Conservation (phyloP, 1,284 basidiomycete species). For the Sphagnurus paluster region DNA sequence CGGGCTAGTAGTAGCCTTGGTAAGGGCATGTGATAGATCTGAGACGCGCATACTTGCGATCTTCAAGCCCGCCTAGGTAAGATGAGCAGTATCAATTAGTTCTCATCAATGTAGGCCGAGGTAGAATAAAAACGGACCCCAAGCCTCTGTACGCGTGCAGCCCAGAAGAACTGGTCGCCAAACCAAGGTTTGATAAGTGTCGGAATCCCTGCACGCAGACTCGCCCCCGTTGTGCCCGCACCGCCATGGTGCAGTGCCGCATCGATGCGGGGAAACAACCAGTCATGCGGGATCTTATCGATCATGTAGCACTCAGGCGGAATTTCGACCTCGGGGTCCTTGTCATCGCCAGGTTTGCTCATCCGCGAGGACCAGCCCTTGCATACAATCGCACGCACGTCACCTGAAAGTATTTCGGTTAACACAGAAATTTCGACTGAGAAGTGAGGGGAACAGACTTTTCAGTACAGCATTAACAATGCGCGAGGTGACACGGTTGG, state of each 20-base stretch:
- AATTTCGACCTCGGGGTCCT: conserved; percentile 38
- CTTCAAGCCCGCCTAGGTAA: conserved; percentile 44
- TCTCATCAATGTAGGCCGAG: conserved; percentile 1
- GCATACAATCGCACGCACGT: conserved; percentile 71
- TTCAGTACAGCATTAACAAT: conserved; percentile 69
- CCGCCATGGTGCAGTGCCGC: conserved; percentile 73
- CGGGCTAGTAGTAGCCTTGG: conserved; percentile 52
- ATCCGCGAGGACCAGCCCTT: conserved; percentile 77
- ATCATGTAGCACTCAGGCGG: conserved; percentile 48
- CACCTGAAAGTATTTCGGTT: conserved; percentile 34
- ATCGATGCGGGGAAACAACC: conserved; percentile 75
- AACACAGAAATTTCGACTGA: not conserved
- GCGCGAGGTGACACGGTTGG: conserved; percentile 59
- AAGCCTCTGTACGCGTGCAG: conserved; percentile 60
- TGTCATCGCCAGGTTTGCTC: conserved; percentile 32
- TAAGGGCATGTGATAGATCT: conserved; percentile 54
- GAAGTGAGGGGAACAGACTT: conserved; percentile 32
- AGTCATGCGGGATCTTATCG: conserved; percentile 78
- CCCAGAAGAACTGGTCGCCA: conserved; percentile 75
- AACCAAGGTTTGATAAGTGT: conserved; percentile 78
- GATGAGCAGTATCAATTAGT: not conserved
- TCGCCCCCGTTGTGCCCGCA: conserved; percentile 72
- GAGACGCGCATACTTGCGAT: conserved; percentile 48
- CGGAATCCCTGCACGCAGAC: conserved; percentile 69
- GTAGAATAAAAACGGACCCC: conserved; percentile 38